These are phyloP conservation scores for Phaseolus coccineus DNA, from an alignment of 331 rosid species.

Conservation along the genomic window DNA sequence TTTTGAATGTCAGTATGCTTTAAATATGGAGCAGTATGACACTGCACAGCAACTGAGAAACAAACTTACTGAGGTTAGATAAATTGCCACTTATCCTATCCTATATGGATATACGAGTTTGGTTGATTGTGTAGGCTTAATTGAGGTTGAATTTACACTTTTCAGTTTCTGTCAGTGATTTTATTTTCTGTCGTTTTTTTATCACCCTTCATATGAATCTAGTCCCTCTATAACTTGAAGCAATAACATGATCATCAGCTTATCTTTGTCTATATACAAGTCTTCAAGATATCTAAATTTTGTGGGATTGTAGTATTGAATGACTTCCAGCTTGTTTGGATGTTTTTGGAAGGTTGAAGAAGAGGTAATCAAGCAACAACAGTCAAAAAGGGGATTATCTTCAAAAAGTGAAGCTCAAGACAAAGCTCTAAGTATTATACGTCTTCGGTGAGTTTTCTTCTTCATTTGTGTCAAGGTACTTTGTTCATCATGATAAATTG, in stretches of 20 bases:
- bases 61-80: conserved; percentile 86
- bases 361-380: conserved; percentile 78
- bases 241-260: neutral
- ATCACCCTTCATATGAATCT: conserved; percentile 17
- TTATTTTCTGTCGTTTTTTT: neutral
- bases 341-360: conserved; percentile 81
- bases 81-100: conserved; percentile 2
- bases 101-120: conserved; percentile 5
- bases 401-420: conserved; percentile 94
- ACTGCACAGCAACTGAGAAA: conserved; percentile 83
- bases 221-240: conserved; percentile 9
- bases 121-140: conserved; percentile 31
- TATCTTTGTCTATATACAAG: conserved; percentile 14
- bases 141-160: conserved; percentile 9
- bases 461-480: conserved; percentile 34
- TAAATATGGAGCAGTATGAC: conserved; percentile 89
- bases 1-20: conserved; percentile 66
- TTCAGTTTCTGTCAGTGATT: conserved; percentile 25
- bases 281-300: conserved; percentile 27
- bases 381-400: conserved; percentile 76
- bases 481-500: conserved; percentile 32
- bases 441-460: conserved; percentile 66
- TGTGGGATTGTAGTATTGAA: conserved; percentile 39
- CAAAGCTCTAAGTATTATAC: conserved; percentile 75
- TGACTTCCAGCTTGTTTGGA: conserved; percentile 40